These are phyloP conservation scores for Ascochyta fabae DNA, from an alignment of 2,329 filamentous ascomycete genomes.

Conservation along the genomic window DNA sequence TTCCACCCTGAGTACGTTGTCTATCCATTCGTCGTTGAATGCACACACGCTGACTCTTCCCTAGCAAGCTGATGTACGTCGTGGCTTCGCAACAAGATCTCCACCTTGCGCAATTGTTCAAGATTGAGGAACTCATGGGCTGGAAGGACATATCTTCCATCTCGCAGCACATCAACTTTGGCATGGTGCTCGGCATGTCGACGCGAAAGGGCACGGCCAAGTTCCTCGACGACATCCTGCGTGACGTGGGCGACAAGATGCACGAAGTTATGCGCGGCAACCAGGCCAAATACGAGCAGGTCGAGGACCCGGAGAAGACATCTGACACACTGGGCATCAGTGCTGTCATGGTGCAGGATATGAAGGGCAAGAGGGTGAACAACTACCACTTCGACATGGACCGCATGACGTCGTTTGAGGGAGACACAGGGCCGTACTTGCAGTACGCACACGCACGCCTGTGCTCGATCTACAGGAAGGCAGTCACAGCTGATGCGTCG, in stretches of 20 bases:
- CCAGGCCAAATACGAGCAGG: constrained; percentile 85
- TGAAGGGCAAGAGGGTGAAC: constrained; percentile 86
- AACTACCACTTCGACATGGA: constrained; percentile 79
- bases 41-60: background rate
- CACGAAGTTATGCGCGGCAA: constrained; percentile 97
- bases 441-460: constrained; percentile 71
- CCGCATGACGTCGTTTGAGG: constrained; percentile 82
- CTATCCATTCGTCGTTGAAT: background rate
- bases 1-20: constrained; percentile 62
- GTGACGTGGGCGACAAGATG: constrained; percentile 85
- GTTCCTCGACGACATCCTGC: constrained; percentile 58
- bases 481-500: constrained; percentile 57
- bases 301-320: constrained; percentile 79
- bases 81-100: constrained; percentile 70
- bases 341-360: constrained; percentile 97
- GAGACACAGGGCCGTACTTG: constrained; percentile 83
- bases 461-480: constrained; percentile 58
- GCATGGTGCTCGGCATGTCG: constrained; percentile 69
- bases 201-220: constrained; percentile 67
- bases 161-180: constrained; percentile 70
- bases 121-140: constrained; percentile 68
- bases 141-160: constrained; percentile 64
- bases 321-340: constrained; percentile 92
- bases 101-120: constrained; percentile 69
- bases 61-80: constrained; percentile 69